Conservation (phyloP, 257 asterid genomes). For the Petunia secreta region DNA sequence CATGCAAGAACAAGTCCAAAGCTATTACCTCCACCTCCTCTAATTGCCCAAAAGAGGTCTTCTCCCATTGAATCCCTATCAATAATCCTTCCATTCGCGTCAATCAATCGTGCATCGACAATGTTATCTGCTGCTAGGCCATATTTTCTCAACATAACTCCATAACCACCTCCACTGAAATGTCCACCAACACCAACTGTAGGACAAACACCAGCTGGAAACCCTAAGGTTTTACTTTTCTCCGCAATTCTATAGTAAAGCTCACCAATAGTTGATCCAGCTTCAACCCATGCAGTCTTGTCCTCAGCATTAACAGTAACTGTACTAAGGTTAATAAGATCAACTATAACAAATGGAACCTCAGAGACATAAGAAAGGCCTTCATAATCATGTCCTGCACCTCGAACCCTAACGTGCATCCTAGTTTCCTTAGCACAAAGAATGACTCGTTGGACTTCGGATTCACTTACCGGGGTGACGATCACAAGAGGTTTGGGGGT, state of each 20-base stretch:
- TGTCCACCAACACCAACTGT: conserved; percentile 27
- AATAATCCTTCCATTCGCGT: conserved; percentile 20
- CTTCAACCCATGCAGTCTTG: conserved; percentile 30
- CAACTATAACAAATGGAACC: background rate
- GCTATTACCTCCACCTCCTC: conserved; percentile 30
- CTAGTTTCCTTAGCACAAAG: conserved; percentile 23
- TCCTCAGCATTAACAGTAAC: conserved; percentile 12
- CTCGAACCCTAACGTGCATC: conserved; percentile 23
- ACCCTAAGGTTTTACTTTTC: conserved; percentile 27
- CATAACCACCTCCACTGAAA: conserved; percentile 31
- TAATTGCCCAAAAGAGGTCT: conserved; percentile 28
- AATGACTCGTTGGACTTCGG: conserved; percentile 11
- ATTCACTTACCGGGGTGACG: conserved; percentile 24
- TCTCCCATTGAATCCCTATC: conserved; percentile 24
- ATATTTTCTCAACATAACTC: conserved; percentile 25
- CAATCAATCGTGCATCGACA: conserved; percentile 26
- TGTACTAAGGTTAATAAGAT: background rate
- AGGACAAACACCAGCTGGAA: conserved; percentile 26
- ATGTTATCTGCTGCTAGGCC: conserved; percentile 29
- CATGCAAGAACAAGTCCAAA: conserved; percentile 29
- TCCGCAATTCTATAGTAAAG: conserved; percentile 21
- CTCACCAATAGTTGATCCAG: conserved; percentile 25
- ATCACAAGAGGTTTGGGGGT: conserved; percentile 26
- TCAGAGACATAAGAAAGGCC: conserved; percentile 24
- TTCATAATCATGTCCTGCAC: conserved; percentile 31